Conservation (phyloP, 805 yeast genomes). For the Lachancea sp. region DNA sequence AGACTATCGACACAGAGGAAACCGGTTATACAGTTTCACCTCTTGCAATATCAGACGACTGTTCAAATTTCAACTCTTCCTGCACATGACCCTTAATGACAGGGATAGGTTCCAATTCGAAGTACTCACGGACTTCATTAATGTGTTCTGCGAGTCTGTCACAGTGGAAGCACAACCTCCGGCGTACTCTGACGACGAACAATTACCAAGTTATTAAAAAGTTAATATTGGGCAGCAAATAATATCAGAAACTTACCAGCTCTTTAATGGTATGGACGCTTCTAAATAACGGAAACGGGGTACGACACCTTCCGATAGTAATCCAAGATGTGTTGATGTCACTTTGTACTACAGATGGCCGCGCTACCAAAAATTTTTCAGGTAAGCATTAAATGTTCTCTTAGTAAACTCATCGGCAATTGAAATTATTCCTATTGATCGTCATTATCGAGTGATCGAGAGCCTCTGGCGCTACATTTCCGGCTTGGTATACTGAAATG, state of each 20-base stretch:
- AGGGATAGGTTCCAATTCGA: slow-evolving; percentile 19
- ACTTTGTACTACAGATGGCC: neutral
- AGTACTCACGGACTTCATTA: slow-evolving; percentile 15
- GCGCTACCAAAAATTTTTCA: slow-evolving; percentile 5
- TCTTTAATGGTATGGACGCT: too few relatives aligned
- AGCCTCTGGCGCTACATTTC: neutral
- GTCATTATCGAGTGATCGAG: neutral
- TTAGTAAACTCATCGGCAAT: neutral
- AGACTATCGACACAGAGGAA: slow-evolving; percentile 31
- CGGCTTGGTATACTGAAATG: neutral
- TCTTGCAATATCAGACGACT: slow-evolving; percentile 26
- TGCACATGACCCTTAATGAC: slow-evolving; percentile 25
- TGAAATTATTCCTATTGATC: neutral
- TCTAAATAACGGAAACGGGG: neutral
- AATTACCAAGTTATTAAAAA: slow-evolving; percentile 6
- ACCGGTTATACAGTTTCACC: slow-evolving; percentile 28
- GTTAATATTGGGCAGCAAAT: too few relatives aligned
- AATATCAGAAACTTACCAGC: too few relatives aligned
- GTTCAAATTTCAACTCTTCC: slow-evolving; percentile 25
- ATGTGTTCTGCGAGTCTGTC: slow-evolving; percentile 7
- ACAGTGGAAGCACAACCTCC: slow-evolving; percentile 6
- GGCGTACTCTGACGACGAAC: slow-evolving; percentile 6
- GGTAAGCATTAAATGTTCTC: neutral
- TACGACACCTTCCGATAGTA: neutral
- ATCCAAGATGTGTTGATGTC: slow-evolving; percentile 4